Percentiles rank a stretch among this genome's conserved stretches.
Conservation (phyloP, 2,329 filamentous ascomycete genomes). For the Phaeophleospora eucalypticola region DNA sequence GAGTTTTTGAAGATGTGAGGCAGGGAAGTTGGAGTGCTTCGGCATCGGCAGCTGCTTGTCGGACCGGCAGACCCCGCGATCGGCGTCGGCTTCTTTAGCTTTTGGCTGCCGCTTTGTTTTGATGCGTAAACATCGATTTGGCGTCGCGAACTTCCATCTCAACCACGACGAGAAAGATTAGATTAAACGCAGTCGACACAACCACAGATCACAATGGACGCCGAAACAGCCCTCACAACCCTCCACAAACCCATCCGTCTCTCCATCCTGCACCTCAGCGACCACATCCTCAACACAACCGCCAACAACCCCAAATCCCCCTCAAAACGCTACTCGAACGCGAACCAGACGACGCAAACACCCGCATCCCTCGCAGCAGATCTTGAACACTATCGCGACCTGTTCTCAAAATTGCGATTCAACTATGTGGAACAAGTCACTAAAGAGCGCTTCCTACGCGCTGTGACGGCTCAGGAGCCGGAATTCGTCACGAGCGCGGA, state of each 20-base stretch:
- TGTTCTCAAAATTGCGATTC: constrained; percentile 94
- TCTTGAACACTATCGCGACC: constrained; percentile 83
- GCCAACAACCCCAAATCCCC: constrained; percentile 23
- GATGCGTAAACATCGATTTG: constrained; percentile 5
- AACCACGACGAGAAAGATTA: neutral
- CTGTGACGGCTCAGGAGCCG: constrained; percentile 86
- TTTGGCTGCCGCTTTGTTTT: neutral
- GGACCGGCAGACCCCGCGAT: neutral
- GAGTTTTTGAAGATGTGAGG: neutral
- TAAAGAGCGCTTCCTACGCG: constrained; percentile 94
- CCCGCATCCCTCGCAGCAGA: constrained; percentile 78
- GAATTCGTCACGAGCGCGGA: constrained; percentile 77
- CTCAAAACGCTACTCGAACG: constrained; percentile 66
- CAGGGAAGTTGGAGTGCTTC: too few relatives aligned
- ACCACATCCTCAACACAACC: constrained; percentile 31
- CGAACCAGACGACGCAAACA: constrained; percentile 60
- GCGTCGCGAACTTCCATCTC: neutral
- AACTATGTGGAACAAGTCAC: constrained; percentile 98
- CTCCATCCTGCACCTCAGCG: constrained; percentile 52
- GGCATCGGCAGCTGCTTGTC: neutral
- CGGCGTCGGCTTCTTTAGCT: neutral
- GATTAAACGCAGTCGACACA: neutral
- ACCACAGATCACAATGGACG: constrained; percentile 14
- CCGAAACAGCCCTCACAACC: constrained; percentile 26
- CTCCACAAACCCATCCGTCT: constrained; percentile 57